Base-by-base conservation (phyloP, 2,329 filamentous ascomycete genomes). In the Colletotrichum sp. region DNA sequence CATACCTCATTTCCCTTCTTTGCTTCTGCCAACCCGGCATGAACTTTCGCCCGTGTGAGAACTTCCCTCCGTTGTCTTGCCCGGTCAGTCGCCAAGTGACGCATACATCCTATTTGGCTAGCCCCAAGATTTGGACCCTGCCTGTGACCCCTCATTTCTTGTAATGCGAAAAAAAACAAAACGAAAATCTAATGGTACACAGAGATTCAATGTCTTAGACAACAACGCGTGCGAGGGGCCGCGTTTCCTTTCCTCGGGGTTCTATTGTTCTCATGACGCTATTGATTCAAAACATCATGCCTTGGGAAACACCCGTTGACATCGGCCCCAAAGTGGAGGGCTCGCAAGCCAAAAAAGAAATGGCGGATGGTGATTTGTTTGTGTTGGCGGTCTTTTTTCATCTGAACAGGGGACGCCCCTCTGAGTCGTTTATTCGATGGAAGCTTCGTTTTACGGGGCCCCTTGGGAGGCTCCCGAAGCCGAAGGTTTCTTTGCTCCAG, bases 131-230 rank as follows among this genome's bases (percentile, higher is more conserved):
- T 43, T 66, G 62, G 68, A 73, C 62, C 68, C 38, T 47, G 38
- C 68, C 43, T 7, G 47, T 55, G 34, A 51, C 34, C 66, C 55
- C 62, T 69, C 68, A 59, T 65, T n/a, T 54, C 24, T 57, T 38
- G n/a, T 33, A 33, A 58, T 62, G 33, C 55, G 21, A n/a, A 29
- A 13, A 29, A 13, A 47, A n/a, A n/a, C 38, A 18, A 47, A 47
- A n/a, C 18, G n/a, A 18, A 47, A 47, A 47, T 47, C 38, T n/a
- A 47, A 47, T 47, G 62, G 57, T 47, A 68, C 33, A 24, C 29
- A 31, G 62, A 67, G 47, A 58, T 71, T 62, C 43, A 51, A 62
- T 73, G 68, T 73, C 68, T 73, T 63, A 16, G 71, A 66, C 38
- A 47, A 6, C 54, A 33, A 31, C 65, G 38, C 62, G 54, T 6